Evolutionary conservation across 495 filamentous ascomycete species (phyloP).

Genomic region (Aspergillus sparsus): DNA sequence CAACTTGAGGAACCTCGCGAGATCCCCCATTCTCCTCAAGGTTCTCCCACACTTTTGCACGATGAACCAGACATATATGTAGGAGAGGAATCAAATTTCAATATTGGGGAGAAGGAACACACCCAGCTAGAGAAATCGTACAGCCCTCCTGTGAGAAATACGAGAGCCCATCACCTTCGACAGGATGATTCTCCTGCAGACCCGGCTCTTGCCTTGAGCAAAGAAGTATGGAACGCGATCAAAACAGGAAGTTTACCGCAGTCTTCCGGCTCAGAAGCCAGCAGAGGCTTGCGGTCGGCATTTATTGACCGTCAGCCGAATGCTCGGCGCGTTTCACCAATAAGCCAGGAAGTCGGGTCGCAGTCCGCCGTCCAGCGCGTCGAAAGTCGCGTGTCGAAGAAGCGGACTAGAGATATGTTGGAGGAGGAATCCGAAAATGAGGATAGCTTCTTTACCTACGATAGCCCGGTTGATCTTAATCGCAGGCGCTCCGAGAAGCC

Average conservation of each 20-base stretch:
- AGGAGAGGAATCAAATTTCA: conserved; percentile 10
- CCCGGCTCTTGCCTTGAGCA: conserved; percentile 1
- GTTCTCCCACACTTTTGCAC: conserved; percentile 13
- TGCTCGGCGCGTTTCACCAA: conserved; percentile 36
- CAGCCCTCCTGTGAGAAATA: conserved; percentile 21
- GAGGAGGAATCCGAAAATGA: conserved; percentile 20
- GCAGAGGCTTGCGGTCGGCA: conserved; percentile 18
- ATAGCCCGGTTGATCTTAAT: conserved; percentile 19
- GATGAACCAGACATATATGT: conserved; percentile 16
- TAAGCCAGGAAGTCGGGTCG: conserved; percentile 22
- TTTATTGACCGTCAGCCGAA: conserved; percentile 41
- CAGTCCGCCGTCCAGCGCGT: conserved; percentile 21
- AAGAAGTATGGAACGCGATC: conserved; percentile 15
- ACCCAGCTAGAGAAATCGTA: conserved; percentile 22
- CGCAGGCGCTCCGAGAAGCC: conserved; percentile 31
- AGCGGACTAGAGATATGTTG: conserved; percentile 8
- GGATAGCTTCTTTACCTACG: conserved; percentile 24
- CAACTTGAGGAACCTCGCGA: conserved; percentile 1
- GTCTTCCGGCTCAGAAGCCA: conserved; percentile 5
- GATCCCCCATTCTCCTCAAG: conserved; percentile 14
- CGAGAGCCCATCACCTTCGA: neutral
- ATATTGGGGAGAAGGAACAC: conserved; percentile 6
- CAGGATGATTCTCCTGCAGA: neutral
- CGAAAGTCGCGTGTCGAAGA: conserved; percentile 23
- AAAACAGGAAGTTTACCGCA: neutral